Percentiles rank a stretch among this genome's conserved stretches.
Evolutionary conservation across 306 rosid genomes (phyloP).

Genomic region (Glycine latifolia): DNA sequence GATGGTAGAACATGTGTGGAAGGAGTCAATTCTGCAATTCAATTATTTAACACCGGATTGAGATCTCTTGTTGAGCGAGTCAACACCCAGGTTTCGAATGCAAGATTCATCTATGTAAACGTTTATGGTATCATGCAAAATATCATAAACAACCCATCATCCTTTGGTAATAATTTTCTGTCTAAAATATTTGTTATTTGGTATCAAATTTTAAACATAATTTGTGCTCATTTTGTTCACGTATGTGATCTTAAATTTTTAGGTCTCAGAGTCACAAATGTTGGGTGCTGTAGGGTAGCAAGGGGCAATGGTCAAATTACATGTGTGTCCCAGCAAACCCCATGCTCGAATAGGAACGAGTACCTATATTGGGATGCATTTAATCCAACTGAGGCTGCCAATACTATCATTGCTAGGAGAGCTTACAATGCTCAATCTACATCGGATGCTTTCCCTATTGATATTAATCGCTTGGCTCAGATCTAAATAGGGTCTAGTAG

Average conservation of each 20-base stretch:
- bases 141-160: constrained; percentile 63
- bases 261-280: constrained; percentile 51
- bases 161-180: constrained; percentile 59
- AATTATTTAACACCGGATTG: constrained; percentile 71
- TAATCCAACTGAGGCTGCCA: constrained; percentile 82
- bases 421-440: constrained; percentile 76
- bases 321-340: constrained; percentile 72
- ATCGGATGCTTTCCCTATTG: constrained; percentile 84
- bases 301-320: constrained; percentile 85
- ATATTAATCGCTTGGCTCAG: constrained; percentile 69
- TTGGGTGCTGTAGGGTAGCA: constrained; percentile 91
- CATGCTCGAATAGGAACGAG: constrained; percentile 73
- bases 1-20: constrained; percentile 84
- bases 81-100: constrained; percentile 65
- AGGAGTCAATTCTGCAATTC: constrained; percentile 74
- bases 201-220: too few relatives aligned
- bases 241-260: too few relatives aligned
- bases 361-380: constrained; percentile 86
- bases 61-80: constrained; percentile 68
- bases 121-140: constrained; percentile 78
- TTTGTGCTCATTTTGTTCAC: too few relatives aligned
- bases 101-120: constrained; percentile 70
- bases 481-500: constrained; percentile 41
- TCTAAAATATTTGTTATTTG: too few relatives aligned
- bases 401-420: constrained; percentile 63